phyloP scores from a whole-genome alignment of 805 yeast species.

The Kodamaea leandrae region DNA sequence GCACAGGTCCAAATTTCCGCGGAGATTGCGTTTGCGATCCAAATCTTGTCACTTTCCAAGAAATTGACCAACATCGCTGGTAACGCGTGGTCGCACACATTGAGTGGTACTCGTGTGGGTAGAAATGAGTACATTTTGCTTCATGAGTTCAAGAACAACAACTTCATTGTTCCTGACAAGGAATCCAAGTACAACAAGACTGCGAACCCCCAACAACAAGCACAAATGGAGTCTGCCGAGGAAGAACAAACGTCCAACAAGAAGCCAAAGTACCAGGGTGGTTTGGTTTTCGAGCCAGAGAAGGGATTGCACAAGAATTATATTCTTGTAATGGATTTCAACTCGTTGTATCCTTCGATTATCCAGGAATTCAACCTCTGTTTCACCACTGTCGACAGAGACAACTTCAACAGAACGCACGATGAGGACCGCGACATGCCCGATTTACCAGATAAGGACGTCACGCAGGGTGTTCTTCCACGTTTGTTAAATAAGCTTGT shows the following conservation, averaged over 20 bases:
- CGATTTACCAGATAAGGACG: constrained; percentile 56
- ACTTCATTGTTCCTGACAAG: constrained; percentile 86
- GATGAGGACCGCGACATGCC: constrained; percentile 65
- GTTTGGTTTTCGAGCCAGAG: constrained; percentile 95
- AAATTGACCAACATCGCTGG: constrained; percentile 94
- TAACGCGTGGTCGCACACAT: constrained; percentile 93
- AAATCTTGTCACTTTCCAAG: constrained; percentile 83
- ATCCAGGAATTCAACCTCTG: constrained; percentile 97
- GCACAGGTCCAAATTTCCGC: constrained; percentile 67
- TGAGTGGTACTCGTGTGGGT: constrained; percentile 94
- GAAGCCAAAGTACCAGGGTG: constrained; percentile 83
- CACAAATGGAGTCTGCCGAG: constrained; percentile 30
- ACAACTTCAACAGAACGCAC: constrained; percentile 36
- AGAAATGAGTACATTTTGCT: constrained; percentile 89
- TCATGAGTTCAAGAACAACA: constrained; percentile 82
- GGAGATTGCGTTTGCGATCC: constrained; percentile 76
- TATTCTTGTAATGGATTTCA: constrained; percentile 95
- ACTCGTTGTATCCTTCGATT: constrained; percentile 93
- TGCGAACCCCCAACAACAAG: constrained; percentile 34
- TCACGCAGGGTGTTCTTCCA: constrained; percentile 80
- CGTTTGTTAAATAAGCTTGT: constrained; percentile 79
- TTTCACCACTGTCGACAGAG: constrained; percentile 89
- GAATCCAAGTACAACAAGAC: constrained; percentile 45
- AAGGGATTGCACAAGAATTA: constrained; percentile 89
- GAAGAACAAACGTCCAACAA: constrained; percentile 51